phyloP scores from a whole-genome alignment of 2,329 filamentous ascomycete species.

The Kalmusia sp. region DNA sequence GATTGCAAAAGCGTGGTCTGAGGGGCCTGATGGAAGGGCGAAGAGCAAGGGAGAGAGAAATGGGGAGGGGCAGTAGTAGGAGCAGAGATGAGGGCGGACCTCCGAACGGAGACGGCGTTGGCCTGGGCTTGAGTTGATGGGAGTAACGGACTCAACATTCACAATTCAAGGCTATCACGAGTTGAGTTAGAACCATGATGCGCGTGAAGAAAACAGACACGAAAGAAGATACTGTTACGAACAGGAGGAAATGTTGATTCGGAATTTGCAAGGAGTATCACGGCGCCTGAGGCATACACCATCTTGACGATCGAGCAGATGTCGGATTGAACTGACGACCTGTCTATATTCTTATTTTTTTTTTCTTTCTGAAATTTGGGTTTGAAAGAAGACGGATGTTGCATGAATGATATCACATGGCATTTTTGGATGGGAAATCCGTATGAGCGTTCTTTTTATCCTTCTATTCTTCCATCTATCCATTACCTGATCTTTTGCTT shows the following conservation, averaged over 20 bases:
- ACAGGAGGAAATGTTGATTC: neutral
- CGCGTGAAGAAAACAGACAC: neutral
- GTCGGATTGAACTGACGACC: constrained; percentile 5
- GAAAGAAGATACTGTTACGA: neutral
- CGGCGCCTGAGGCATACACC: neutral
- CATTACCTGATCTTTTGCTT: neutral
- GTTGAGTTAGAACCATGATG: too few relatives aligned
- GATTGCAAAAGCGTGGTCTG: constrained; percentile 90
- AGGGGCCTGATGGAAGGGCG: constrained; percentile 94
- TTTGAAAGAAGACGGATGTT: neutral
- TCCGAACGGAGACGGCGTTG: constrained; percentile 33
- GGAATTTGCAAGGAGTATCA: neutral
- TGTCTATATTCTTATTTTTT: constrained; percentile 5
- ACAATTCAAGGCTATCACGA: too few relatives aligned
- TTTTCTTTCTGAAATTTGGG: neutral
- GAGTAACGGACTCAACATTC: neutral
- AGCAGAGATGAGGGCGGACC: constrained; percentile 35
- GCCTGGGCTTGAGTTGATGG: constrained; percentile 35
- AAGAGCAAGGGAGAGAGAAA: constrained; percentile 81
- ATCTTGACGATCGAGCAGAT: neutral
- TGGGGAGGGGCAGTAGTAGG: constrained; percentile 55
- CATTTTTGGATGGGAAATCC: neutral
- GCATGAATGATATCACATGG: constrained; percentile 9
- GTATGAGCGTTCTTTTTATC: neutral
- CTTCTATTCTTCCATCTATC: neutral